These are phyloP conservation scores for Acorus gramineus DNA, from an alignment of 106 monocot species.

Conservation along the genomic window DNA sequence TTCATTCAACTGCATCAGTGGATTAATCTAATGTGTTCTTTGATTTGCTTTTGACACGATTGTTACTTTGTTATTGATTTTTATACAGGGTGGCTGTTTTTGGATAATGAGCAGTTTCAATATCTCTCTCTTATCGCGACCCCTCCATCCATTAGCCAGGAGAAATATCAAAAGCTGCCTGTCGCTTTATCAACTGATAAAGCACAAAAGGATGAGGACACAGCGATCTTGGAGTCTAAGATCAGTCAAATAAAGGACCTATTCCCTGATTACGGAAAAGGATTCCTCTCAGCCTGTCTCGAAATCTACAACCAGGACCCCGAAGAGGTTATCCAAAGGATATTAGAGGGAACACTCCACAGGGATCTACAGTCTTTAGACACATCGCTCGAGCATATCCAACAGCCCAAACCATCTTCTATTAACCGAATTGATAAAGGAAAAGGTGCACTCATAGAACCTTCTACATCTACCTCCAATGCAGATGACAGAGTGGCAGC, in stretches of 20 bases:
- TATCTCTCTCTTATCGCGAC: constrained; percentile 27
- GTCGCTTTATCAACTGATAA: constrained; percentile 14
- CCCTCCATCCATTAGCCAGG: constrained; percentile 2
- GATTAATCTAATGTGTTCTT: not conserved
- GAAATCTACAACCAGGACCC: constrained; percentile 77
- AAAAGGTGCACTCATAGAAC: constrained; percentile 52
- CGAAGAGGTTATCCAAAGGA: constrained; percentile 88
- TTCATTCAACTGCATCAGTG: too few relatives aligned
- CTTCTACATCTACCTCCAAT: constrained; percentile 7
- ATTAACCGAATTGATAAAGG: constrained; percentile 55
- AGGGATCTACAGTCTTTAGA: constrained; percentile 63
- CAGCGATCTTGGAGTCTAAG: constrained; percentile 70
- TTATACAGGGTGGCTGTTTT: constrained; percentile 52
- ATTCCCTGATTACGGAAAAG: constrained; percentile 92
- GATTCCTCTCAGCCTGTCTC: constrained; percentile 80
- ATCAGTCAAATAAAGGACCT: constrained; percentile 94
- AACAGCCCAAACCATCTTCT: constrained; percentile 12
- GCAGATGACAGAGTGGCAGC: not conserved
- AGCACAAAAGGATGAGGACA: constrained; percentile 43
- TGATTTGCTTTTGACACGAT: not conserved
- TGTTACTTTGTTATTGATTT: not conserved
- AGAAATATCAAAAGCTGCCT: constrained; percentile 11
- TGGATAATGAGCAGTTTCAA: constrained; percentile 47
- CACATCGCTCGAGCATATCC: constrained; percentile 54
- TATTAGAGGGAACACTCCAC: constrained; percentile 90